Evolutionary conservation across 352 stramenopile species (phyloP), one percentile per base, ranked within the genome.

Genomic region (Globisporangium spinosum): DNA sequence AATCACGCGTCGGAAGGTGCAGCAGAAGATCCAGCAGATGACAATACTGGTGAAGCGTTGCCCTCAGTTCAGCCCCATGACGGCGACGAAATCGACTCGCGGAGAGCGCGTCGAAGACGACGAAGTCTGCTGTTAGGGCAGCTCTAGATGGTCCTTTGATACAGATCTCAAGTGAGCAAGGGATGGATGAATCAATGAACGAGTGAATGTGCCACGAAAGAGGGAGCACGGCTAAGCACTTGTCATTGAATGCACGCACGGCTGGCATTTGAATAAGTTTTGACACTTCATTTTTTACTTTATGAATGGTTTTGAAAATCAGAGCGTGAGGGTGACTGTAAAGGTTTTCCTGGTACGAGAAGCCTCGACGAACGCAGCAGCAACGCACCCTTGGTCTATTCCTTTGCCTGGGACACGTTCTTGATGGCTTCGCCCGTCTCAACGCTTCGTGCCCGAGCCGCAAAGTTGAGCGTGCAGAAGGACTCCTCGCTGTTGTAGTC

Each of bases 381-480:
- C 10, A 17, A 35, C 8, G 35, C 7, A 7, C 10, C 3, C 20
- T 29, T 22, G 45, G 4, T 22, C 53, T 74, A 78, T 22, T 82
- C 75, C 65, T 78, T 82, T 23, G 32, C 70, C 49, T 79, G 70
- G 3, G 76, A 78, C 29, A 94, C 75, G 65, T 96, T 93, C 70
- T 97, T 96, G 8, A 83, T 93, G 15, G 87, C 91, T 68, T 93
- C 91, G 49, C 91, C 91, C 78, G 98, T 96, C 71, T 97, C 89
- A 54, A 98, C 89, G 49, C 87, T 95, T 43, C 93, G 77, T 20
- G 81, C 89, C 63, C 80, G 85, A 2, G 85, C 77, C 13, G 93
- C 94, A 68, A 98, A 98, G 80, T 97, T 97, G 59, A 98, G 85
- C 49, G 90, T 97, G 80, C 93, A 98, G 59, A 97, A 94, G 1